Evolutionary conservation across 306 rosid genomes (phyloP).

Genomic region (Coriaria nepalensis): DNA sequence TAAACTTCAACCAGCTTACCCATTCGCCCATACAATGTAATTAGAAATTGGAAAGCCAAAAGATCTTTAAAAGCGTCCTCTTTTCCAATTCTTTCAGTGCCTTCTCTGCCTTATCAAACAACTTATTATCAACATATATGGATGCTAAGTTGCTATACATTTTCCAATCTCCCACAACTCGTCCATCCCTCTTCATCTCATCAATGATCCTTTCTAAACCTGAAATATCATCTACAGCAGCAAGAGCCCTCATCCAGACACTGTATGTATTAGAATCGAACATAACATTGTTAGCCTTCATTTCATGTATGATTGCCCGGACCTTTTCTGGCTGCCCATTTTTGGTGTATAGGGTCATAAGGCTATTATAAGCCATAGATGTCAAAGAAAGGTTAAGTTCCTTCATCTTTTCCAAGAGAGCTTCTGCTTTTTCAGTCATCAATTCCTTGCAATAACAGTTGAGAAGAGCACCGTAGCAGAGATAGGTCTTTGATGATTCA

Average conservation of each 20-base stretch:
- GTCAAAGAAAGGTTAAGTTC: conserved; percentile 59
- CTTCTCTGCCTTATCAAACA: conserved; percentile 54
- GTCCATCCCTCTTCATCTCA: conserved; percentile 80
- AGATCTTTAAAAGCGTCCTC: conserved; percentile 41
- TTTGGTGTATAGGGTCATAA: conserved; percentile 73
- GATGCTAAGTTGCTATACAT: conserved; percentile 83
- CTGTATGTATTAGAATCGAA: conserved; percentile 58
- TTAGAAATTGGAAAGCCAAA: conserved; percentile 65
- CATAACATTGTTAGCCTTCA: conserved; percentile 50
- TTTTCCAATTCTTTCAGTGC: conserved; percentile 83
- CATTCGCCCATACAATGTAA: conserved; percentile 60
- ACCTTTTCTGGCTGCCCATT: conserved; percentile 45
- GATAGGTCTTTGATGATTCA: conserved; percentile 64
- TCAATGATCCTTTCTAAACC: conserved; percentile 78
- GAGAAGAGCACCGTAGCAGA: conserved; percentile 68
- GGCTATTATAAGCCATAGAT: conserved; percentile 66
- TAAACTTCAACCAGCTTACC: conserved; percentile 59
- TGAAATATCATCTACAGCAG: conserved; percentile 56
- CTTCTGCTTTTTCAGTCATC: conserved; percentile 73
- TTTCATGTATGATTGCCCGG: conserved; percentile 53
- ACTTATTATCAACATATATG: conserved; percentile 52
- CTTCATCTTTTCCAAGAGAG: conserved; percentile 74
- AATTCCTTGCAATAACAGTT: conserved; percentile 90
- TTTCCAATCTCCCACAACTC: conserved; percentile 70
- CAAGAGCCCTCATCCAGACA: conserved; percentile 82